Conservation (phyloP, 257 asterid genomes). For the Ajuga chamaepitys region DNA sequence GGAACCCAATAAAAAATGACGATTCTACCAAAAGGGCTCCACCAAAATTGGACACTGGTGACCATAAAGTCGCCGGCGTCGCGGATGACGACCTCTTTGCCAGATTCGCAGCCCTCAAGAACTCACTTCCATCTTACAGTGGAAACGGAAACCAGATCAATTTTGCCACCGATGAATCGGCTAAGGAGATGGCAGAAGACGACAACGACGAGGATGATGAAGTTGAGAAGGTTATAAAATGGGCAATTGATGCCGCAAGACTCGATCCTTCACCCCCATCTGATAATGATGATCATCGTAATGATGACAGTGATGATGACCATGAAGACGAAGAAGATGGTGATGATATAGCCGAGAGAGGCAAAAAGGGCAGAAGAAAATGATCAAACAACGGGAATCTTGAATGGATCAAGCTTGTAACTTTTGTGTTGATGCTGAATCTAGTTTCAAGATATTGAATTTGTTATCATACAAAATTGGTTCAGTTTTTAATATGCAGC, state of each 20-base stretch:
- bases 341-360: not conserved
- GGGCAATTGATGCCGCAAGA: slow-evolving; percentile 93
- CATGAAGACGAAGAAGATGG: not conserved
- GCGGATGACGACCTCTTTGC: slow-evolving; percentile 47
- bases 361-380: slow-evolving; percentile 13
- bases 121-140: slow-evolving; percentile 32
- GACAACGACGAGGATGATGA: slow-evolving; percentile 70
- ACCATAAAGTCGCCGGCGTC: not conserved
- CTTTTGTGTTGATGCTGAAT: not conserved
- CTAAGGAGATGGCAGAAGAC: slow-evolving; percentile 3
- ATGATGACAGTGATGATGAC: not conserved
- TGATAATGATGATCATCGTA: slow-evolving; percentile 31
- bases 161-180: not conserved
- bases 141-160: not conserved
- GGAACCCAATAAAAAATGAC: slow-evolving; percentile 4
- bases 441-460: not conserved
- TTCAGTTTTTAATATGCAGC: too few species aligned
- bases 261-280: slow-evolving; percentile 78
- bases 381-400: not conserved
- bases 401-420: not conserved
- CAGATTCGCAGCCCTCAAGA: slow-evolving; percentile 63
- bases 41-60: not conserved
- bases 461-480: not conserved
- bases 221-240: slow-evolving; percentile 70
- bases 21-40: not conserved